Conservation (phyloP, 768 basidiomycete species). For the Ramaria sp. region DNA sequence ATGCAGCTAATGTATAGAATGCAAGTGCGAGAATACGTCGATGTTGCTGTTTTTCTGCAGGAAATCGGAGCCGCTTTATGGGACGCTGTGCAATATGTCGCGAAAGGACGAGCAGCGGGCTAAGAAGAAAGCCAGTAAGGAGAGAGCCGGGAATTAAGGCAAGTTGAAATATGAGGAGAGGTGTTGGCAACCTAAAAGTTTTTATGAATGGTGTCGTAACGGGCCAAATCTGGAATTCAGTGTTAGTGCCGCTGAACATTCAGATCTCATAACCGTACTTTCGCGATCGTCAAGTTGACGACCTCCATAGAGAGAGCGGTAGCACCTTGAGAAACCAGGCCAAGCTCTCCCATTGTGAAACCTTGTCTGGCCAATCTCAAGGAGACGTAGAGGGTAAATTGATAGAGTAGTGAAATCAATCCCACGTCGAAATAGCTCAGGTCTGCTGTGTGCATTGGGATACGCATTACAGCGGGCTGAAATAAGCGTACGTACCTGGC, state of each 20-base stretch:
- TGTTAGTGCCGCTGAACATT: neutral
- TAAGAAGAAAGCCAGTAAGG: conserved; percentile 88
- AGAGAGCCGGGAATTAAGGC: conserved; percentile 89
- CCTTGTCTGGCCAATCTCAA: conserved; percentile 87
- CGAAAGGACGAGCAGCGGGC: conserved; percentile 84
- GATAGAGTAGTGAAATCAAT: conserved; percentile 71
- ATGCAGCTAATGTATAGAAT: conserved; percentile 66
- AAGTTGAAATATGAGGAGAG: conserved; percentile 83
- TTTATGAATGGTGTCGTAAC: conserved; percentile 73
- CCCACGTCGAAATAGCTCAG: conserved; percentile 67
- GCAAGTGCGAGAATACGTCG: conserved; percentile 75
- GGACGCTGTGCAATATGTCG: conserved; percentile 86
- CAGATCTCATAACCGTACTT: conserved; percentile 37
- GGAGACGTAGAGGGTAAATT: conserved; percentile 82
- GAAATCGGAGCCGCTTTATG: conserved; percentile 63
- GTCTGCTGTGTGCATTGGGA: conserved; percentile 34
- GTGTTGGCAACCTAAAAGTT: conserved; percentile 88
- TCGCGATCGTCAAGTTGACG: conserved; percentile 70
- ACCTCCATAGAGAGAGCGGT: conserved; percentile 81
- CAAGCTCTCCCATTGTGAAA: conserved; percentile 91
- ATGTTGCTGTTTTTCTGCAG: conserved; percentile 73
- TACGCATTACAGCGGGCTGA: conserved; percentile 1
- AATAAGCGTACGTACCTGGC: conserved; percentile 44
- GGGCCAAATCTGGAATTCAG: conserved; percentile 55
- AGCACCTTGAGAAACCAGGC: conserved; percentile 80